A percentile compares a stretch with the other conserved stretches of the same genome.
phyloP scores from a whole-genome alignment of 768 basidiomycete genomes.

The Russula earlei region DNA sequence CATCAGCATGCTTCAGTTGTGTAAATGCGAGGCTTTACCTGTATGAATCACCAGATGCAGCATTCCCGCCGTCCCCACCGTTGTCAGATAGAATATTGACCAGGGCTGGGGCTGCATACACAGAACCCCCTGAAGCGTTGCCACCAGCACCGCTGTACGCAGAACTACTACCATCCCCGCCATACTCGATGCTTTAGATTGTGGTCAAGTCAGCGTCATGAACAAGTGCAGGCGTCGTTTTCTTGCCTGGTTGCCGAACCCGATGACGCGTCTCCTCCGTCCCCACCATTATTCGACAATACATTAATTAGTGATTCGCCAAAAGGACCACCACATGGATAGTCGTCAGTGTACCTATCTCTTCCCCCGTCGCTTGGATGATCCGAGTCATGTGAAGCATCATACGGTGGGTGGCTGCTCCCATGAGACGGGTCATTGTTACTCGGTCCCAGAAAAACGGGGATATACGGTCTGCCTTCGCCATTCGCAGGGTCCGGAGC shows the following conservation, averaged over 20 bases:
- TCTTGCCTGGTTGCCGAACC: constrained; percentile 19
- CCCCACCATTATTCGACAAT: constrained; percentile 27
- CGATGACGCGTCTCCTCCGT: constrained; percentile 21
- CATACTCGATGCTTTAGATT: not conserved
- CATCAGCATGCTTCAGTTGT: not conserved
- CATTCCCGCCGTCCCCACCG: constrained; percentile 17
- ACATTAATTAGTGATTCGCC: constrained; percentile 24
- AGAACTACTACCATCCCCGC: not conserved
- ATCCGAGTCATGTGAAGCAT: not conserved
- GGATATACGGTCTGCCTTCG: not conserved
- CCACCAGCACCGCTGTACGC: constrained; percentile 11
- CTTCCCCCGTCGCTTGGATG: not conserved
- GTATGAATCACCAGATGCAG: constrained; percentile 6
- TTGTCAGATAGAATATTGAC: constrained; percentile 29
- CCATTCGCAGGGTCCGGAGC: not conserved
- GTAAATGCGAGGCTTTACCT: not conserved
- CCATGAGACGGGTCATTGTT: not conserved
- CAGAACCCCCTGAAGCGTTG: constrained; percentile 17
- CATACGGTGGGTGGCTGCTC: not conserved
- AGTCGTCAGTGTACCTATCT: not conserved
- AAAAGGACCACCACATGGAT: not conserved
- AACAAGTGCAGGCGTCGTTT: not conserved
- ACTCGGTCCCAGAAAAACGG: constrained; percentile 7
- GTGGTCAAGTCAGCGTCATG: not conserved
- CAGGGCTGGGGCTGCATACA: constrained; percentile 13